Evolutionary conservation across 306 rosid genomes (phyloP), one percentile per base, ranked within the genome.

Genomic region (Oxytropis ochrocephala): DNA sequence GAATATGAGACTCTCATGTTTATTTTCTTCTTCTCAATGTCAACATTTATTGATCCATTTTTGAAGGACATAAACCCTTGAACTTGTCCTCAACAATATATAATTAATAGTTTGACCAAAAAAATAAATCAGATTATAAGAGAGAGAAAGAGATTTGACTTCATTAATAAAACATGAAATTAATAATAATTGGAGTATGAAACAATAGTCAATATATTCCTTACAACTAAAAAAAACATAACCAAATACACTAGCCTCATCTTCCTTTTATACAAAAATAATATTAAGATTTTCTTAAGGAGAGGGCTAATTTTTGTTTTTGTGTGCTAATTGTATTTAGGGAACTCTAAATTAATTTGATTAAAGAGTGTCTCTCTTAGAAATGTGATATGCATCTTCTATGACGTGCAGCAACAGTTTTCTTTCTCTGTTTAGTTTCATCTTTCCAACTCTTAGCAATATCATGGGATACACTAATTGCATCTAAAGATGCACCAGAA

Each of bases 311-410:
- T 19, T 65, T 60, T n/a, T n/a, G n/a, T n/a, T 64, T 53, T 53
- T 51, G 48, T 69, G 57, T 16, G 7, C 39, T 39, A 50, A 16
- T 49, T 44, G 54, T 27, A 38, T 41, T 74, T 6, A n/a, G 13
- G 64, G 44, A 46, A 29, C 44, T 57, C 64, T 73, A 74, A 52
- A 36, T 75, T 48, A n/a, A n/a, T n/a, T n/a, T n/a, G n/a, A n/a
- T n/a, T n/a, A n/a, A n/a, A n/a, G n/a, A n/a, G n/a, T n/a, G n/a
- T n/a, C n/a, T n/a, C 17, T 71, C 29, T 24, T 39, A 88, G 75
- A 88, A 85, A 77, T 91, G 97, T 8, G 96, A 90, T 55, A 90
- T 88, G 86, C 97, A 90, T 87, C 98, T 85, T 3, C 92, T 67
- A 62, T 94, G 98, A 27, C 87, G 76, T 70, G 95, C 83, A 9